Evolutionary conservation across 768 basidiomycete species (phyloP).

Genomic region (Cyathus striatus): DNA sequence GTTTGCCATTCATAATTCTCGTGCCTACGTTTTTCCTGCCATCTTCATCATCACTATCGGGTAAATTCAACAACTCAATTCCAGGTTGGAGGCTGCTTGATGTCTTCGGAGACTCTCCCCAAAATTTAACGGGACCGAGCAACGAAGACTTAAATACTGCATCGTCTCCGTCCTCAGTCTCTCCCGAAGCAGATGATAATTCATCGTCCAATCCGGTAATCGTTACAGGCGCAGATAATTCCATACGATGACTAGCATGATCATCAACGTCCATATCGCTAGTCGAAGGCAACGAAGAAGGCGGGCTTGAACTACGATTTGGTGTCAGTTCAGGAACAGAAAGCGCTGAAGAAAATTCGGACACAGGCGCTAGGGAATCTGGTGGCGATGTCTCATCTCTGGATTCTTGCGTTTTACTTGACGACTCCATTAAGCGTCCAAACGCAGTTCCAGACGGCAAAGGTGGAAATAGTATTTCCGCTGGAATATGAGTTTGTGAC

Average conservation of each 20-base stretch:
- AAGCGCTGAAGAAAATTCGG: conserved; percentile 29
- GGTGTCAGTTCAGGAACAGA: conserved; percentile 62
- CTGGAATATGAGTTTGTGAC: conserved; percentile 33
- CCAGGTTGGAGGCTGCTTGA: conserved; percentile 29
- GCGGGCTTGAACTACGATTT: conserved; percentile 60
- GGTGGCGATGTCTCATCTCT: conserved; percentile 11
- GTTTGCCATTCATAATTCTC: conserved; percentile 17
- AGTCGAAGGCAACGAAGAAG: conserved; percentile 30
- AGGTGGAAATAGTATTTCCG: conserved; percentile 72
- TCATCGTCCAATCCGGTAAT: conserved; percentile 10
- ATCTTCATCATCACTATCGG: conserved; percentile 22
- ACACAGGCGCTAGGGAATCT: conserved; percentile 20
- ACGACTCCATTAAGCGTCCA: conserved; percentile 20
- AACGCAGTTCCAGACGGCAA: conserved; percentile 46
- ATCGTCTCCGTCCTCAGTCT: conserved; percentile 23
- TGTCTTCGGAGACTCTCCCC: conserved; percentile 30
- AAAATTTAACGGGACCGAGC: conserved; percentile 38
- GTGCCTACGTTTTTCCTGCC: conserved; percentile 23
- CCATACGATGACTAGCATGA: conserved; percentile 1
- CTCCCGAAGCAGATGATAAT: conserved; percentile 7
- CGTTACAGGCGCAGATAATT: not conserved
- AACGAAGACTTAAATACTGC: conserved; percentile 29
- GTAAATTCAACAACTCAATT: conserved; percentile 28
- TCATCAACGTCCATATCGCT: conserved; percentile 31
- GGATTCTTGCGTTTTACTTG: too few species aligned